phyloP scores from a whole-genome alignment of 495 filamentous ascomycete species.

The Elaphomyces granulatus region DNA sequence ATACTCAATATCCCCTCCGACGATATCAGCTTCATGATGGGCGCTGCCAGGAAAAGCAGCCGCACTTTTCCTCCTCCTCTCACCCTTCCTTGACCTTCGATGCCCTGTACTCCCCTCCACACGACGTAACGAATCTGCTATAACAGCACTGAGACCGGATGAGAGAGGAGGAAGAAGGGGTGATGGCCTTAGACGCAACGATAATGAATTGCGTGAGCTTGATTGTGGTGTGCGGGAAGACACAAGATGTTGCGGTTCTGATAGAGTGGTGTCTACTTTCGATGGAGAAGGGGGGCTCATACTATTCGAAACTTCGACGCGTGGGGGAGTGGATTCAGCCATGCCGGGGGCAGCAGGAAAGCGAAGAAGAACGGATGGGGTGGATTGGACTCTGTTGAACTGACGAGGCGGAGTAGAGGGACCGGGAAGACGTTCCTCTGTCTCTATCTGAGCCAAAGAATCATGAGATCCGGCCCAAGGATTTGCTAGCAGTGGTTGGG shows the following conservation, averaged over 20 bases:
- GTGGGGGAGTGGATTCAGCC: conserved; percentile 10
- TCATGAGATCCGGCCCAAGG: conserved; percentile 26
- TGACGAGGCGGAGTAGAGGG: conserved; percentile 19
- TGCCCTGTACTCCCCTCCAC: conserved; percentile 28
- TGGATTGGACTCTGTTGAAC: conserved; percentile 4
- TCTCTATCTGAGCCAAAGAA: conserved; percentile 5
- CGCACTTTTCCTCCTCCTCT: neutral
- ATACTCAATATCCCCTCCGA: conserved; percentile 3
- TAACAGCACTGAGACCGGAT: conserved; percentile 40
- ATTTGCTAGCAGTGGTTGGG: conserved; percentile 26
- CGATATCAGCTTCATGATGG: conserved; percentile 7
- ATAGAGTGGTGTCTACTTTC: conserved; percentile 4
- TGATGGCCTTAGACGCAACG: conserved; percentile 32
- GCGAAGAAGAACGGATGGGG: conserved; percentile 27
- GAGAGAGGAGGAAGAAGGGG: conserved; percentile 39
- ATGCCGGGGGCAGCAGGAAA: conserved; percentile 26
- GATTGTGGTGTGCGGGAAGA: conserved; percentile 24
- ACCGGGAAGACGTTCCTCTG: conserved; percentile 16
- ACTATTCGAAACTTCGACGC: conserved; percentile 3
- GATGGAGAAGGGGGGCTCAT: conserved; percentile 7
- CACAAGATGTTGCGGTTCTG: conserved; percentile 6
- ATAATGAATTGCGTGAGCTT: conserved; percentile 24
- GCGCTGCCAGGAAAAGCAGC: neutral
- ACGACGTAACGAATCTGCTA: conserved; percentile 46
- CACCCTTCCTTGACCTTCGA: conserved; percentile 1